These are phyloP conservation scores for Psilocybe sp. DNA, from an alignment of 768 basidiomycete species.

Conservation along the genomic window DNA sequence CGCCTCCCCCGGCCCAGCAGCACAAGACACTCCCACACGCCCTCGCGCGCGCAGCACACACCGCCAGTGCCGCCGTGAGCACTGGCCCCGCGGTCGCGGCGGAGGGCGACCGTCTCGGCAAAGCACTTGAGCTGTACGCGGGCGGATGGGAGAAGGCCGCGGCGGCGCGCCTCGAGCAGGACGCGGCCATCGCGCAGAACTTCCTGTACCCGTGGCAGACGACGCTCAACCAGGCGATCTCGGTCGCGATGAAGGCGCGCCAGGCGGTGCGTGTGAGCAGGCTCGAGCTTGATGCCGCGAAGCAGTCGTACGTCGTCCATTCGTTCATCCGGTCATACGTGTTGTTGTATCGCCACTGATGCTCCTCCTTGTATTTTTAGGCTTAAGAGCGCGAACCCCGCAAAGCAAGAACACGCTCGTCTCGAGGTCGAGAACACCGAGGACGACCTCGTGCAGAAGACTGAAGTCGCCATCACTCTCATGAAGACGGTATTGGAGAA, in stretches of 20 bases:
- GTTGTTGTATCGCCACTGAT: not conserved
- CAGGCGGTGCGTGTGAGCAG: conserved; percentile 77
- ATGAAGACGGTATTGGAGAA: conserved; percentile 99
- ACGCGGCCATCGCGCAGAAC: conserved; percentile 58
- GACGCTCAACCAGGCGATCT: conserved; percentile 79
- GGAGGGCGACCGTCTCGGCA: conserved; percentile 60
- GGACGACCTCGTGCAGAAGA: conserved; percentile 96
- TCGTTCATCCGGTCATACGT: not conserved
- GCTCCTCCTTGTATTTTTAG: conserved; percentile 35
- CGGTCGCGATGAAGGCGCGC: conserved; percentile 90
- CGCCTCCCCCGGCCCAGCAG: conserved; percentile 53
- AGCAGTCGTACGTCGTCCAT: conserved; percentile 65
- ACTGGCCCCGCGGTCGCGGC: conserved; percentile 32
- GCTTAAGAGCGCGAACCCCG: conserved; percentile 71
- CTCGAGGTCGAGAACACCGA: conserved; percentile 92
- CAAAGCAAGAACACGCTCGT: conserved; percentile 87
- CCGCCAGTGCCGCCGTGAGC: conserved; percentile 50
- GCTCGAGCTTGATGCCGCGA: conserved; percentile 88
- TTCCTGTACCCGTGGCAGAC: conserved; percentile 87
- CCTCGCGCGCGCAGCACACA: conserved; percentile 74
- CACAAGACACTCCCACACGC: conserved; percentile 99
- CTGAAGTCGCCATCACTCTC: conserved; percentile 92
- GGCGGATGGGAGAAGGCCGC: conserved; percentile 83
- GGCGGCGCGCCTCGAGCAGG: conserved; percentile 76
- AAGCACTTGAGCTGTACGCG: conserved; percentile 74